phyloP scores from a whole-genome alignment of 176 grass and related monocot genomes.

The Eragrostis nindensis region DNA sequence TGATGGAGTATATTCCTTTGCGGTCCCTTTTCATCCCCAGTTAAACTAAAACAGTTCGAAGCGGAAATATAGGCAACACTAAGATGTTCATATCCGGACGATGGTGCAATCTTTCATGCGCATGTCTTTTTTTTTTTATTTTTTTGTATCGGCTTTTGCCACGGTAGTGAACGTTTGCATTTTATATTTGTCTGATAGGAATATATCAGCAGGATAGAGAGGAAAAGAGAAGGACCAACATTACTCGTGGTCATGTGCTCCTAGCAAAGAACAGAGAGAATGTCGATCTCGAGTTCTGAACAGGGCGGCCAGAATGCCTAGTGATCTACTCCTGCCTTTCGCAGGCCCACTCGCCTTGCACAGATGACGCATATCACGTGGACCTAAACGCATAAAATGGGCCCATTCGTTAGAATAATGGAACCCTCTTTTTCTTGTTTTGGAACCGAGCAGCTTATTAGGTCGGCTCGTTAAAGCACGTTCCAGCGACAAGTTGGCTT shows the following conservation, averaged over 20 bases:
- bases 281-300: neutral
- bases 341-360: neutral
- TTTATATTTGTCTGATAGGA: neutral
- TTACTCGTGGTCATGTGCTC: neutral
- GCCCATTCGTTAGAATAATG: neutral
- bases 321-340: constrained; percentile 3
- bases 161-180: neutral
- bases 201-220: neutral
- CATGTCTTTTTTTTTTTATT: neutral
- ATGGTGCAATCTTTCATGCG: no score
- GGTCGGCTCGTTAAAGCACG: no score
- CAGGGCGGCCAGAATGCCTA: neutral
- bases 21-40: neutral
- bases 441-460: no score
- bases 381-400: neutral
- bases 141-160: neutral
- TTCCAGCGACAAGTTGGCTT: no score
- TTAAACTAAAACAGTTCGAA: neutral
- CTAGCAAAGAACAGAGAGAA: neutral
- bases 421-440: neutral
- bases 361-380: constrained; percentile 29
- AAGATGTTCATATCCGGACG: neutral
- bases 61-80: neutral
- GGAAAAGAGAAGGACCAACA: neutral
- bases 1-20: neutral